Percentiles rank a stretch among this genome's conserved stretches.
phyloP scores from a whole-genome alignment of 192 early-diverging fungal species.

The Funneliformis mosseae region DNA sequence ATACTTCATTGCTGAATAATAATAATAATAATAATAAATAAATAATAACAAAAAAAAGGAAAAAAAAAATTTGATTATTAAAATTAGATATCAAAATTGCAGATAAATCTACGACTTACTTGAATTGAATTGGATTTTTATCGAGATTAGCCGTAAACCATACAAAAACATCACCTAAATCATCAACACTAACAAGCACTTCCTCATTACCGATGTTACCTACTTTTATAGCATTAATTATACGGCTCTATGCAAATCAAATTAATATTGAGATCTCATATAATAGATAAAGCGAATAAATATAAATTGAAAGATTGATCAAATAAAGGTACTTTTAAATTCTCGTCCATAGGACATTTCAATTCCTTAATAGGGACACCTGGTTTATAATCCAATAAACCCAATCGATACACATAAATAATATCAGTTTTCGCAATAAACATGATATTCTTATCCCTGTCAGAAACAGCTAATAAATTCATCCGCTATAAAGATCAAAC shows the following conservation, averaged over 20 bases:
- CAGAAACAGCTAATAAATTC: not conserved
- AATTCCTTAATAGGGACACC: not conserved
- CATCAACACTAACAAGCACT: slow-evolving; percentile 56
- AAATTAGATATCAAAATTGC: not conserved
- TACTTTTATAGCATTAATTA: slow-evolving; percentile 64
- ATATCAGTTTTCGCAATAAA: not conserved
- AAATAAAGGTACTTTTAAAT: not conserved
- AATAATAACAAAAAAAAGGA: not conserved
- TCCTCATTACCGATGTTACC: slow-evolving; percentile 55
- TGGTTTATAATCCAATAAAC: not conserved
- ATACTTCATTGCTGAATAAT: slow-evolving; percentile 39
- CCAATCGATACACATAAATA: not conserved
- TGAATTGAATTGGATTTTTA: slow-evolving; percentile 44
- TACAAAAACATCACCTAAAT: slow-evolving; percentile 54
- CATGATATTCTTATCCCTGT: not conserved
- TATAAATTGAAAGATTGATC: not conserved
- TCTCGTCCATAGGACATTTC: not conserved
- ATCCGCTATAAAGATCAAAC: not conserved
- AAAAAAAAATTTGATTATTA: not conserved
- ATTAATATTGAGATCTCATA: not conserved
- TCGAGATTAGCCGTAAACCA: slow-evolving; percentile 52
- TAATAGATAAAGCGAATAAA: not conserved
- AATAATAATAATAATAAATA: too few species aligned
- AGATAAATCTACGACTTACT: slow-evolving; percentile 34
- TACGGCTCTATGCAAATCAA: not conserved